phyloP scores from a whole-genome alignment of 2,329 filamentous ascomycete species.

The Zymoseptoria brevis region DNA sequence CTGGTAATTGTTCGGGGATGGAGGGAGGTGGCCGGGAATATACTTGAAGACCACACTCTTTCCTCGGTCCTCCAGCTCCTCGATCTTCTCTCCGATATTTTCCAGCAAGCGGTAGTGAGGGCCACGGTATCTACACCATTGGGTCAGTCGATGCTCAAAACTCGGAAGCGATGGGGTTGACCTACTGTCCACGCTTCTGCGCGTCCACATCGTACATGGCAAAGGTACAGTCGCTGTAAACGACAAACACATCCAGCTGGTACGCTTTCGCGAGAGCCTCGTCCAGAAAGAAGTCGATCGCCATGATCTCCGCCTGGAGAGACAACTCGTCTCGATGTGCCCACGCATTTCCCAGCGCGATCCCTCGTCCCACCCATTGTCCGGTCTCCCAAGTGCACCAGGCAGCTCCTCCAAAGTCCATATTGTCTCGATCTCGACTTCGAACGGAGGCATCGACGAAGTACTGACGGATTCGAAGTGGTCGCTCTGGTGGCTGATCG shows the following conservation, averaged over 20 bases:
- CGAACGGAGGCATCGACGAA: neutral
- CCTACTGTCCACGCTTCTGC: too few species aligned
- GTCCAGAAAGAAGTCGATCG: neutral
- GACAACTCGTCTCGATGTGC: neutral
- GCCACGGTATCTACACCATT: neutral
- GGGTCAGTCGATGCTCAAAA: too few species aligned
- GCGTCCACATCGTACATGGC: too few species aligned
- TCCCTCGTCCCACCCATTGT: neutral
- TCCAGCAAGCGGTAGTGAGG: neutral
- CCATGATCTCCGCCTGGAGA: neutral
- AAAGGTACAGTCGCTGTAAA: neutral
- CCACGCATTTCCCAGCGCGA: neutral
- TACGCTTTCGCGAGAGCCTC: neutral
- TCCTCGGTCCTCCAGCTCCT: neutral
- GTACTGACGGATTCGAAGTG: neutral
- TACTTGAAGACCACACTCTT: neutral
- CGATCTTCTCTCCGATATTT: neutral
- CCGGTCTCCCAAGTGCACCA: neutral
- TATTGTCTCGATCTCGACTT: neutral
- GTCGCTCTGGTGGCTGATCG: neutral
- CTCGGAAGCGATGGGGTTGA: too few species aligned
- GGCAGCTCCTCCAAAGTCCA: neutral
- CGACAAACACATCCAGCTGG: neutral
- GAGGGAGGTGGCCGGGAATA: neutral
- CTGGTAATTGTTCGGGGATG: neutral